These are phyloP conservation scores for Fonsecaea pedrosoi DNA, from an alignment of 2,329 filamentous ascomycete species.

Conservation along the genomic window DNA sequence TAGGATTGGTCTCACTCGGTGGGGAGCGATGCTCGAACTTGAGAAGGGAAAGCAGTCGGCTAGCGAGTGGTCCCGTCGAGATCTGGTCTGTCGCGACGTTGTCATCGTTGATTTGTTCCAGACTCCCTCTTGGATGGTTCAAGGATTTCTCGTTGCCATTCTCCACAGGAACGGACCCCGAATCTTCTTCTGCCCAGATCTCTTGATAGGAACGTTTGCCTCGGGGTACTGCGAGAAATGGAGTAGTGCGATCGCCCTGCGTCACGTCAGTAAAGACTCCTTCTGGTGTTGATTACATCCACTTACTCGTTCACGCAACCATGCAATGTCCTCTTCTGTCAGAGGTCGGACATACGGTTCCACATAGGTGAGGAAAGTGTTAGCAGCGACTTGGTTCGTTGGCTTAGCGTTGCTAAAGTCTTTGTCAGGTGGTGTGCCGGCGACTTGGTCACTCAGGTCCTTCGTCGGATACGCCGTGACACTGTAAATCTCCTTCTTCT, in stretches of 20 bases:
- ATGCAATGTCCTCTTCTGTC: conserved; percentile 91
- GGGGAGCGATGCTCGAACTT: conserved; percentile 70
- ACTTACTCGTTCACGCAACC: conserved; percentile 77
- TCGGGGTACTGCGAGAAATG: conserved; percentile 84
- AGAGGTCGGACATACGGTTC: conserved; percentile 90
- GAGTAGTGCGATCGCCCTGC: conserved; percentile 76
- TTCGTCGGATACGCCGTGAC: conserved; percentile 82
- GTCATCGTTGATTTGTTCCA: conserved; percentile 86
- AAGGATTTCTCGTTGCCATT: conserved; percentile 71
- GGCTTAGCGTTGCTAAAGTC: conserved; percentile 96
- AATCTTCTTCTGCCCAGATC: conserved; percentile 91
- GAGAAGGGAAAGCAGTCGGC: conserved; percentile 79
- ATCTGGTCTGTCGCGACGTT: conserved; percentile 87
- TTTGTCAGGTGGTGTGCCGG: conserved; percentile 87
- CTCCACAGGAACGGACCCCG: conserved; percentile 74
- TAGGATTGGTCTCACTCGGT: conserved; percentile 62
- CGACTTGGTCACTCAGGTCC: conserved; percentile 82
- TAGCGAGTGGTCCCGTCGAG: conserved; percentile 84
- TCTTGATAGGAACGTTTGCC: conserved; percentile 87
- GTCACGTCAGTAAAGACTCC: conserved; percentile 8
- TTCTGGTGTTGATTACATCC: background rate
- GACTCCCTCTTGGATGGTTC: conserved; percentile 82
- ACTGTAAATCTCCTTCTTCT: conserved; percentile 85
- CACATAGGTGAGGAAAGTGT: conserved; percentile 88
- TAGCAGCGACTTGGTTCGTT: conserved; percentile 90